Evolutionary conservation across 768 basidiomycete genomes (phyloP), one percentile per base, ranked within the genome.

Genomic region (Lanmaoa pseudosensibilis): DNA sequence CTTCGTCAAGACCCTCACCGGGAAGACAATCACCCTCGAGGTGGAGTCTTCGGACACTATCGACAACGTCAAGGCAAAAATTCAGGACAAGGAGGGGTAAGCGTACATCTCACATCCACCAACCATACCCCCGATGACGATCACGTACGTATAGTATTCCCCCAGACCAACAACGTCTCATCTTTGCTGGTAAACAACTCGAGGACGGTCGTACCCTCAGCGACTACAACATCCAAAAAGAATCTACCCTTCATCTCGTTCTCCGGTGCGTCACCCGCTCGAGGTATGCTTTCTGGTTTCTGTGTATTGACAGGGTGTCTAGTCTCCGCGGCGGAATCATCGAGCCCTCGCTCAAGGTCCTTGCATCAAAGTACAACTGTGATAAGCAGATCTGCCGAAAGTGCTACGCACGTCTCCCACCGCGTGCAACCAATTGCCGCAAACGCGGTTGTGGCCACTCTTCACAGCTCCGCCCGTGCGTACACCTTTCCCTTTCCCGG

Each of bases 321-420:
- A 69, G 66, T 57, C 61, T 61, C 41, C 61, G 50, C 32, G 65
- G 97, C 60, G 97, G 97, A 50, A 94, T 99, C 81, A 98, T 99
- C 65, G 97, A 99, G 80, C 97, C 97, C 60, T 98, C 97, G 63
- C 80, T 99, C 70, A 98, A 98, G 79, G 93, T 94, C 40, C 86
- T 98, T 58, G 97, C 97, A 56, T 83, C 88, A 73, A 96, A 96
- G 76, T 97, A 94, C 86, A 98, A 98, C 80, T 98, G 94, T 75
- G 94, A 97, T 78, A 96, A 96, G 83, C 92, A 95, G 74, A 98
- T 98, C 69, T 98, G 97, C 85, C 94, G 97, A 77, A 98, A 98
- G 78, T 98, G 97, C 82, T 98, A 98, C 76, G 97, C 97, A 44
- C 96, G 97, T 67, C 96, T 98, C 67, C 96, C 97, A 62, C 96